phyloP scores from a whole-genome alignment of 2,329 filamentous ascomycete species.

The Hortaea sp. region DNA sequence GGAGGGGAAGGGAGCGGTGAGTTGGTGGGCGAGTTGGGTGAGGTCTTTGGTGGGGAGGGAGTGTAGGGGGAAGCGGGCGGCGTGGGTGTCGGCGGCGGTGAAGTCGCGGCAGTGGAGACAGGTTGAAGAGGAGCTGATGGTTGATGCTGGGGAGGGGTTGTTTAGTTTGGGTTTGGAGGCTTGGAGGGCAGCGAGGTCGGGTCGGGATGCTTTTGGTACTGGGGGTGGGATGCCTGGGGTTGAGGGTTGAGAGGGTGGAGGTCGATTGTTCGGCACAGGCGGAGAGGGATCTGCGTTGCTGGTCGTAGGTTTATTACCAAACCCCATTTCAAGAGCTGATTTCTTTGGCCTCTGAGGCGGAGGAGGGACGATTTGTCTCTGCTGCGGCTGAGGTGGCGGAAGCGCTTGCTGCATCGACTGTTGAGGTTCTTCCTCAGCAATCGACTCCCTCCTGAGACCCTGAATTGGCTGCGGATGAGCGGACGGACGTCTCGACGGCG shows the following conservation, averaged over 20 bases:
- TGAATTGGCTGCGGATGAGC: conserved; percentile 1
- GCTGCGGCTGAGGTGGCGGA: not conserved
- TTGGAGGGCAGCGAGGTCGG: conserved; percentile 48
- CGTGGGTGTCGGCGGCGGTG: conserved; percentile 67
- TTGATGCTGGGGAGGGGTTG: conserved; percentile 7
- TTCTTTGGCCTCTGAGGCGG: conserved; percentile 7
- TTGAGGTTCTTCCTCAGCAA: conserved; percentile 1
- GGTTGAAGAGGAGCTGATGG: conserved; percentile 11
- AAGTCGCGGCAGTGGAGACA: conserved; percentile 86
- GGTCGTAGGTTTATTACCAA: conserved; percentile 12
- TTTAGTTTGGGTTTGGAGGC: conserved; percentile 38
- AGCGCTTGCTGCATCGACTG: not conserved
- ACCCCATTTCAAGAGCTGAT: conserved; percentile 20
- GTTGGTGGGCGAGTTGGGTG: conserved; percentile 63
- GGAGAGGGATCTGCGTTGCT: not conserved
- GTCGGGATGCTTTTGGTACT: conserved; percentile 44
- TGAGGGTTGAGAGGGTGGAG: conserved; percentile 5
- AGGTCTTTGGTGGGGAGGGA: conserved; percentile 59
- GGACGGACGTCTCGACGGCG: conserved; percentile 4
- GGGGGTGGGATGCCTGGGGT: conserved; percentile 34
- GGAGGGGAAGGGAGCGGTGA: conserved; percentile 72
- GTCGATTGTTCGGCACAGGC: not conserved
- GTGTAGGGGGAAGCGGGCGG: conserved; percentile 62
- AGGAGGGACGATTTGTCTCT: conserved; percentile 10
- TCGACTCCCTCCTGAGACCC: not conserved